Evolutionary conservation across 2,329 filamentous ascomycete genomes (phyloP), one percentile per base, ranked within the genome.

Genomic region (Amauroascus niger): DNA sequence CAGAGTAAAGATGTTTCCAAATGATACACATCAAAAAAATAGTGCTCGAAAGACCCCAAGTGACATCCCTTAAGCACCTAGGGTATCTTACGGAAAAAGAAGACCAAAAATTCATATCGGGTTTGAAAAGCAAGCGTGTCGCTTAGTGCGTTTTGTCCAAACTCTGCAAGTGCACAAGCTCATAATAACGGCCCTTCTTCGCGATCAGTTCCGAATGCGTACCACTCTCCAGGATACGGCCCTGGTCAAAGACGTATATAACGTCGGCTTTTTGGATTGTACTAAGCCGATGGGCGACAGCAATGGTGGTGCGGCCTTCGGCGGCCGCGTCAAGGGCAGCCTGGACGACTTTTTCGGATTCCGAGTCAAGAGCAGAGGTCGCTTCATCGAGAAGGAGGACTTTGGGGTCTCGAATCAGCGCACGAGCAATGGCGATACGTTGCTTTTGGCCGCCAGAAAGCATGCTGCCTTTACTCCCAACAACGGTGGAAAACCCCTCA

Each of bases 221-320:
- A 4, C 91, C 91, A 60, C 80, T 79, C 74, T 97, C 91, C 1
- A 94, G 86, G 41, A 97, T 81, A 56, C 81, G 79, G 6, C 91
- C 93, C 62, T 87, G 83, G 68, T 96, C 90, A 66, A 97, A 93
- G n/a, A 97, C 91, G 60, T 94, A 96, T 62, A 97, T 97, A 47
- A 91, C 74, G 65, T 97, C 91, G 0, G 91, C 91, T 67, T 93
- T 90, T 67, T 95, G 89, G 57, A 97, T 96, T 0, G 93, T 96
- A 64, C 83, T 88, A 5, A 98, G 74, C 22, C 93, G 79, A 70
- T 98, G 91, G 2, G 93, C 93, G 1, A 98, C 91, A 0, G 91
- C 90, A 58, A 98, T 93, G 0, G 91, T 97, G 6, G 89, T 95
- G 49, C 89, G 80, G 43, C 84, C 88, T 74, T 87, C 85, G 18